Evolutionary conservation across 495 filamentous ascomycete species (phyloP).

Genomic region (Penicillium goetzii): DNA sequence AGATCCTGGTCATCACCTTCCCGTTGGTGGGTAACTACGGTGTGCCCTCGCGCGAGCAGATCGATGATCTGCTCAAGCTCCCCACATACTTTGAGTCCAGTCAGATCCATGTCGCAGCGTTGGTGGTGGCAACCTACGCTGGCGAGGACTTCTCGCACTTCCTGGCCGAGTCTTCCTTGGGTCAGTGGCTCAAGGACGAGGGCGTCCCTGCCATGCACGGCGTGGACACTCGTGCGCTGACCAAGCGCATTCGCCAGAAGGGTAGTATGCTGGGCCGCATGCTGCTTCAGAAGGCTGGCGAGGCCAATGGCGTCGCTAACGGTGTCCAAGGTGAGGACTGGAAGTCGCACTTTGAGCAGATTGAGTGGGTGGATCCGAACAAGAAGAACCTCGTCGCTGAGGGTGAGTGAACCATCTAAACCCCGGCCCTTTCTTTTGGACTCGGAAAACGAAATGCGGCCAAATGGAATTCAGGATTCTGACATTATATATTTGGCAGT

Average conservation of each 20-base stretch:
- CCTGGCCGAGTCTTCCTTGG: constrained; percentile 85
- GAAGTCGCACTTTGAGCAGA: constrained; percentile 69
- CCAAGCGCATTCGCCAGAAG: constrained; percentile 88
- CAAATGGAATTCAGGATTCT: constrained; percentile 1
- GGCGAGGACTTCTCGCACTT: constrained; percentile 95
- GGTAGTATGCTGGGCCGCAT: constrained; percentile 96
- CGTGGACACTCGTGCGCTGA: constrained; percentile 90
- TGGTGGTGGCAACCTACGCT: constrained; percentile 86
- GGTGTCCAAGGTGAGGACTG: constrained; percentile 55
- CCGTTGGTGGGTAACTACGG: constrained; percentile 93
- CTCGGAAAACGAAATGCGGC: neutral
- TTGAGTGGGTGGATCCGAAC: constrained; percentile 92
- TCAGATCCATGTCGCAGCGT: constrained; percentile 88
- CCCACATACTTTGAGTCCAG: constrained; percentile 90
- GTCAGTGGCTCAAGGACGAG: constrained; percentile 94
- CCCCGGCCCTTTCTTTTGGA: neutral
- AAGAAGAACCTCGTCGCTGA: constrained; percentile 87
- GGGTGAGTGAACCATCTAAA: constrained; percentile 62
- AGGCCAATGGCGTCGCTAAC: constrained; percentile 49
- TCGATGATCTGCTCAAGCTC: constrained; percentile 79
- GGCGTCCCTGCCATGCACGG: constrained; percentile 95
- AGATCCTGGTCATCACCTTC: constrained; percentile 90
- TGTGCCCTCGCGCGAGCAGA: constrained; percentile 81
- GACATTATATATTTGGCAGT: constrained; percentile 55
- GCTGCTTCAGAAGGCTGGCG: constrained; percentile 66